Percentiles rank a stretch among this genome's conserved stretches.
These are phyloP conservation scores for Trichothecium roseum DNA, from an alignment of 2,329 filamentous ascomycete species.

Conservation along the genomic window DNA sequence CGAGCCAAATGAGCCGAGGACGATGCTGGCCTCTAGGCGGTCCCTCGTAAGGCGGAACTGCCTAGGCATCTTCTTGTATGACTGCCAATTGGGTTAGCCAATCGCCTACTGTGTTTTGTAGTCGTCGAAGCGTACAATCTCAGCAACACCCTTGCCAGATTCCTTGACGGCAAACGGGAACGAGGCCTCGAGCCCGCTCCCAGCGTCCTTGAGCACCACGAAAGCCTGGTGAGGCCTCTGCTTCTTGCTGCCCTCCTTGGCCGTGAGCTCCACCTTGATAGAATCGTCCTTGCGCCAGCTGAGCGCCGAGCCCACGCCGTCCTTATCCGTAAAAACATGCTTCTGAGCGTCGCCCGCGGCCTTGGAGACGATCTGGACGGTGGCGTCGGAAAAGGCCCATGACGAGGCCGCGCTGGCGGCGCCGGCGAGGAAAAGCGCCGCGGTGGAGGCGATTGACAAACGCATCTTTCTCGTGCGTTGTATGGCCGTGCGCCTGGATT, in stretches of 20 bases:
- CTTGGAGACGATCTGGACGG: constrained; percentile 55
- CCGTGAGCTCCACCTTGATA: constrained; percentile 73
- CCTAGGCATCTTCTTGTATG: constrained; percentile 77
- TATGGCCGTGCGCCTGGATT: too few species aligned
- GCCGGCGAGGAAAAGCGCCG: constrained; percentile 36
- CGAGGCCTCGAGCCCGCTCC: constrained; percentile 72
- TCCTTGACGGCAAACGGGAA: constrained; percentile 80
- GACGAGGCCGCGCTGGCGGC: constrained; percentile 43
- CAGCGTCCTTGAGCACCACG: constrained; percentile 65
- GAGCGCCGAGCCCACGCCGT: constrained; percentile 53
- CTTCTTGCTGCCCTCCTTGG: constrained; percentile 65
- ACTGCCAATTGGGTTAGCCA: constrained; percentile 35
- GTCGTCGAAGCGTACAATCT: constrained; percentile 58
- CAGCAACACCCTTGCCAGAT: constrained; percentile 73
- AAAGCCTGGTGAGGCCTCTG: constrained; percentile 93
- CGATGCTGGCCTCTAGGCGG: constrained; percentile 68
- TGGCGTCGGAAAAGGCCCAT: constrained; percentile 68
- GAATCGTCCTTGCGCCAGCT: constrained; percentile 58
- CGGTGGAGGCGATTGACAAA: constrained; percentile 24
- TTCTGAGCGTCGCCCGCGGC: constrained; percentile 54
- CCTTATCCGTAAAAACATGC: constrained; percentile 47
- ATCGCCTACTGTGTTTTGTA: not conserved
- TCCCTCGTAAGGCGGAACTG: constrained; percentile 62
- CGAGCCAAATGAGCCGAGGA: constrained; percentile 79
- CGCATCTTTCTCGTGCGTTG: too few species aligned